Evolutionary conservation across 1,139 yeast species (phyloP).

Genomic region (Pichia kudriavzevii): DNA sequence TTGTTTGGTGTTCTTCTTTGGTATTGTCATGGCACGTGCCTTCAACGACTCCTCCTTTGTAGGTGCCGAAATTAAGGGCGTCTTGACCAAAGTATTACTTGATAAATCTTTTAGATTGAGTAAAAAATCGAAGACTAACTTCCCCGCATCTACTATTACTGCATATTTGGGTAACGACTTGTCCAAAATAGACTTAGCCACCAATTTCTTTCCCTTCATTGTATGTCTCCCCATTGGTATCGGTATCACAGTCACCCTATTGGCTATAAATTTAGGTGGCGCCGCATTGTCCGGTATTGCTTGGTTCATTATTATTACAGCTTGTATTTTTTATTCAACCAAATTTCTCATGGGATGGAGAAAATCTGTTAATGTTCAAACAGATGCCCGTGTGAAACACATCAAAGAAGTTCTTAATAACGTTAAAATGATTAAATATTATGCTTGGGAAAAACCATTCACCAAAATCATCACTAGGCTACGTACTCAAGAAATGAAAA

Average conservation of each 20-base stretch:
- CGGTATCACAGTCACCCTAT: conserved; percentile 51
- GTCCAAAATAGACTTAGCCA: conserved; percentile 70
- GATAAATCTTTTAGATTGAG: conserved; percentile 58
- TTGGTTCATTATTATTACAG: conserved; percentile 25
- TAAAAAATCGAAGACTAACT: conserved; percentile 51
- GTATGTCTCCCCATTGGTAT: conserved; percentile 58
- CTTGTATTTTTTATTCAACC: conserved; percentile 23
- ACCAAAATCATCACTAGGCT: conserved; percentile 31
- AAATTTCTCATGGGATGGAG: conserved; percentile 33
- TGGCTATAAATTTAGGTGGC: conserved; percentile 65
- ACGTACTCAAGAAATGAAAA: conserved; percentile 37
- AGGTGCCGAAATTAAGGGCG: conserved; percentile 64
- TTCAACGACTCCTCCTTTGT: conserved; percentile 53
- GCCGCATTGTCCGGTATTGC: conserved; percentile 42
- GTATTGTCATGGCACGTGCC: conserved; percentile 37
- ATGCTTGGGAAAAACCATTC: conserved; percentile 51
- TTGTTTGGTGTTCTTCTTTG: conserved; percentile 34
- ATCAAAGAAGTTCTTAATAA: conserved; percentile 43
- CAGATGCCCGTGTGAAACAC: conserved; percentile 38
- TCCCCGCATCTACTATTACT: conserved; percentile 62
- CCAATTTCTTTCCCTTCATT: conserved; percentile 61
- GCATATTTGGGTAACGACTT: conserved; percentile 74
- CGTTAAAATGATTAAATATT: conserved; percentile 42
- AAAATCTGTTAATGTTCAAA: conserved; percentile 31
- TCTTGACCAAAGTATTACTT: conserved; percentile 57